Base-by-base conservation (phyloP, 2,329 filamentous ascomycete genomes). In the Aureobasidium sp. region DNA sequence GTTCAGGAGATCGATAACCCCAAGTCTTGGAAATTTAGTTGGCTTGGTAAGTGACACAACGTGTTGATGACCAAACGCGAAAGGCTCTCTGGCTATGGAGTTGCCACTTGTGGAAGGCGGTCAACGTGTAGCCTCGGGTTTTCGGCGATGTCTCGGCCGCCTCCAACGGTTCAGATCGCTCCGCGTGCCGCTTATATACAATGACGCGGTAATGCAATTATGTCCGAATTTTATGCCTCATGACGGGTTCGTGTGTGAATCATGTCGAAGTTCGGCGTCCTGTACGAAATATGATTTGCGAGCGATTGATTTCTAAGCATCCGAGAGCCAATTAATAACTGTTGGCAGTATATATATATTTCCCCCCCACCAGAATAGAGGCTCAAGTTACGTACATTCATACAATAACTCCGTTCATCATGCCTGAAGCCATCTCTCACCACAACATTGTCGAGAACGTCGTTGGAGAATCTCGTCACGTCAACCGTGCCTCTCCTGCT, bases 401-500 rank as follows among this genome's bases (percentile, higher is more conserved):
- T 25, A 27, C 34, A 51, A 7, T 8, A 41, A 36, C 13, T 32
- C 36, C 21, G 21, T 44, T 3, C 44, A 50, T 25, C 30, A 49
- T 60, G 57, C 57, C 29, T 47, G 41, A 58, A 58, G 54, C 63
- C 59, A 59, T 63, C 16, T 68, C 68, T 39, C 71, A 73, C 64
- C 71, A 73, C 67, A 69, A 68, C 57, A 62, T 70, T 57, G 57
- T 60, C 30, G 64, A 64, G 3, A 57, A 67, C 30, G 65, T 68
- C 59, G 61, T 67, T 36, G 66, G 62, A 42, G 74, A 76, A 60
- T 65, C 71, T 51, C 67, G 69, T 42, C 67, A 74, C 61, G 67
- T 70, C 48, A 80, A 80, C 68, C 72, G 71, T 54, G 68, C 76
- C 21, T 76, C 77, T 5, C 69, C 72, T 30, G 76, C 75, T 34